Base-by-base conservation (phyloP, 78 protist species). In the Dictyostelium capitatum region DNA sequence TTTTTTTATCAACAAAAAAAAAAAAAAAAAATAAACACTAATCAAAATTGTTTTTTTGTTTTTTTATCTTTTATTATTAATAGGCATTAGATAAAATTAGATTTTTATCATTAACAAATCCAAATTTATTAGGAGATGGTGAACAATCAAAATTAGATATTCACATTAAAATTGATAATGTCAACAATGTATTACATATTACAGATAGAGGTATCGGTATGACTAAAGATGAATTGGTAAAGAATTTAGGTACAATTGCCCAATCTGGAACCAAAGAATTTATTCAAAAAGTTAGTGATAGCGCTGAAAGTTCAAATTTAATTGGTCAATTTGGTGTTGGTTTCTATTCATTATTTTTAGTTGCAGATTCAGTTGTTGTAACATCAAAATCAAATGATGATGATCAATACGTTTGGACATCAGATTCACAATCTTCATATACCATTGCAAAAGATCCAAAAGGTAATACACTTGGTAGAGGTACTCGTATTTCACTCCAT, bases 281-380 rank as follows among this genome's bases (percentile, higher is more conserved):
- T 83, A 53, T 89, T 37, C 67, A 83, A 30, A 77, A 73, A 59
- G 56, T 77, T 15, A 56, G 77, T 37, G 87, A 79, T 73, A 59
- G 77, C 1, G 43, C 30, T 9, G 95, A 80, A 19, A 25, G 64
- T 28, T 79, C 87, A 15, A 87, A 89, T 90, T 92, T 99, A 53
- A 99, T 99, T 74, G 99, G 99, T 25, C 99, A 99, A 95, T 99
- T 99, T 81, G 99, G 99, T 83, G 99, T 99, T 57, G 99, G 99
- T 37, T 99, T 99, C 97, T 99, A 99, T 97, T 98, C 99, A n/a
- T 97, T 97, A 11, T 99, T 97, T 97, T 95, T 99, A 53, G 99
- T 99, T 62, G 99, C 99, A 41, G 99, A 99, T 82, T 5, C 6
- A 6, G 99, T 99, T 37, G 85, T 78, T 30, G 99, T 99, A 17